These are phyloP conservation scores for Aaosphaeria arxii DNA, from an alignment of 2,329 filamentous ascomycete species.

Conservation along the genomic window DNA sequence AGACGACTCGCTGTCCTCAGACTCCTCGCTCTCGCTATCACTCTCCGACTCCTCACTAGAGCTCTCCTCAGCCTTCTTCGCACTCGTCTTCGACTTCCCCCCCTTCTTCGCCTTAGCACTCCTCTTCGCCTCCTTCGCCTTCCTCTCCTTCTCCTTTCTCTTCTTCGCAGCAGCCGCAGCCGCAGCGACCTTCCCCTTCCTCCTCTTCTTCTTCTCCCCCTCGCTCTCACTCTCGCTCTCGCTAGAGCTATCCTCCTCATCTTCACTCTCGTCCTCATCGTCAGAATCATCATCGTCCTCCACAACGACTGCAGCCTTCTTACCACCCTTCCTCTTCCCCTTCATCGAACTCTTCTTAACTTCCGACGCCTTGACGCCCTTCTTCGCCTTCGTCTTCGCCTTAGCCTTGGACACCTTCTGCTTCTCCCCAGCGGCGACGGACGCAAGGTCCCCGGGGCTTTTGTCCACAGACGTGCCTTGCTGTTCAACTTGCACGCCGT, in stretches of 20 bases:
- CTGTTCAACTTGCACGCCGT: too few relatives aligned
- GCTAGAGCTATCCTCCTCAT: constrained; percentile 7
- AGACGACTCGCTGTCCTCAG: neutral
- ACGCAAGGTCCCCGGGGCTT: too few relatives aligned
- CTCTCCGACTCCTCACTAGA: constrained; percentile 1
- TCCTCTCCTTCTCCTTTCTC: constrained; percentile 3
- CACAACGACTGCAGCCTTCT: constrained; percentile 3
- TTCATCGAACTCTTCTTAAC: neutral
- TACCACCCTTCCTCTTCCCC: constrained; percentile 2
- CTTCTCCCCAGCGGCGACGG: neutral
- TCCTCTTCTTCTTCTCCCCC: constrained; percentile 3
- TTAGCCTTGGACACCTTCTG: neutral
- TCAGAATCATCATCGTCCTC: neutral
- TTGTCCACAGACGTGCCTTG: too few relatives aligned
- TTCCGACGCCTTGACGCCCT: constrained; percentile 8
- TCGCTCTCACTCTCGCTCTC: neutral
- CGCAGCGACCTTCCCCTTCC: constrained; percentile 8
- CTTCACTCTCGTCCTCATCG: neutral
- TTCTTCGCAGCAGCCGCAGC: neutral
- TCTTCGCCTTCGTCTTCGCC: constrained; percentile 4
- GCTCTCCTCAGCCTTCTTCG: constrained; percentile 18
- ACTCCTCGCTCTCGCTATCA: neutral
- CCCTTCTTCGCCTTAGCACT: constrained; percentile 15
- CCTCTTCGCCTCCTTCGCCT: constrained; percentile 6
- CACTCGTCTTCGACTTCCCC: constrained; percentile 11